Evolutionary conservation across 2,329 filamentous ascomycete genomes (phyloP), one percentile per base, ranked within the genome.

Genomic region (Ascocoryne sarcoides): DNA sequence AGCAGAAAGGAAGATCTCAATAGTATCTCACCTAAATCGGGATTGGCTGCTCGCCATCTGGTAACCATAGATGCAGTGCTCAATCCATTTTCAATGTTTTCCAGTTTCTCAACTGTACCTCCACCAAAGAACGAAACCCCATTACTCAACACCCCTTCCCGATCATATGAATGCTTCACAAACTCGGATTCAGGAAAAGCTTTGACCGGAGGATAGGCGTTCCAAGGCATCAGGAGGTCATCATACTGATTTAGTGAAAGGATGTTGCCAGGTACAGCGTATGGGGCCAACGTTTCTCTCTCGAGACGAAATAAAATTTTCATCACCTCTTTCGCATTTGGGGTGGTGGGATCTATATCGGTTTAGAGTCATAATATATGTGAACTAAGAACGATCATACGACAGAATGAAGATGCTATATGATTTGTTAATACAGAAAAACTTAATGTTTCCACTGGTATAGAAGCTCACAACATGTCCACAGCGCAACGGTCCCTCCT

Each of bases 401-500:
- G 38, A 46, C 38, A 39, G 30, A 46, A 48, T 15, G 33, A 36
- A n/a, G 46, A 49, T 29, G 46, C 48, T 52, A 38, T 2, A 31
- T 18, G 5, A n/a, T 3, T 8, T 17, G 28, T 42, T 17, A 42
- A 33, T 16, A 23, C 17, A 4, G 12, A n/a, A 28, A 21, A 12
- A 42, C 4, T 9, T 14, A 19, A 12, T 7, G 10, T 31, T n/a
- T n/a, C n/a, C n/a, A n/a, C n/a, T n/a, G n/a, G n/a, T n/a, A 32
- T 3, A 20, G 16, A 21, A 52, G 44, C 21, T 44, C 46, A 32
- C 56, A 56, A 19, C 48, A 57, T 2, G 57, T 59, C 64, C 65
- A 72, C 3, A 72, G 42, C 3, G 67, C 67, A 3, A 71, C 61
- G 3, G 63, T 71, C 9, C 69, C 70, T n/a, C 64, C 66, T 0